A percentile compares a stretch with the other conserved stretches of the same genome.
Evolutionary conservation across 345 rosid genomes (phyloP).

Genomic region (Kandelia obovata): DNA sequence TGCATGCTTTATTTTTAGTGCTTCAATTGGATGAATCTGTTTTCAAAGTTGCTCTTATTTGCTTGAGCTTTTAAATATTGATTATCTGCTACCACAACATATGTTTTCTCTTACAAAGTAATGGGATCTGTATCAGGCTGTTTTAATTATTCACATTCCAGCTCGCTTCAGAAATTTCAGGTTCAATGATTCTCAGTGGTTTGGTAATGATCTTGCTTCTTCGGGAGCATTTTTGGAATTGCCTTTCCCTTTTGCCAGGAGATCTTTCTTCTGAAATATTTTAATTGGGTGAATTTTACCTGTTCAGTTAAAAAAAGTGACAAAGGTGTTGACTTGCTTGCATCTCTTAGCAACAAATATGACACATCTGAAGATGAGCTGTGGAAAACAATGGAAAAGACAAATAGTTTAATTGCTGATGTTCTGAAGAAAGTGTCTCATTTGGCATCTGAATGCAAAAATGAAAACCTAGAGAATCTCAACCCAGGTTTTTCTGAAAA

Average conservation of each 20-base stretch:
- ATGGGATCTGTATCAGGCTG: slow-evolving; percentile 54
- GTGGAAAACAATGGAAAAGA: slow-evolving; percentile 60
- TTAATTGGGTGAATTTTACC: slow-evolving; percentile 6
- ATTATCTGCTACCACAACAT: background rate
- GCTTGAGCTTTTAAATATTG: background rate
- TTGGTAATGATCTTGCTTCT: slow-evolving; percentile 52
- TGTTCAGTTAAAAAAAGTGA: slow-evolving; percentile 67
- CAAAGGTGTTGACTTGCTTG: slow-evolving; percentile 74
- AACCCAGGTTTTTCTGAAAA: slow-evolving; percentile 44
- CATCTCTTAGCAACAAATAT: slow-evolving; percentile 74
- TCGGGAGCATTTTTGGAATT: background rate
- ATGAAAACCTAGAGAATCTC: slow-evolving; percentile 60
- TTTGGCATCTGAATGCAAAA: slow-evolving; percentile 57
- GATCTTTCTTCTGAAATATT: background rate
- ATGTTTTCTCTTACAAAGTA: slow-evolving; percentile 12
- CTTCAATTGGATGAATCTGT: background rate
- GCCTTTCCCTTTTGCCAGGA: background rate
- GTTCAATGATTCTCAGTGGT: slow-evolving; percentile 49
- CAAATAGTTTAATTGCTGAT: slow-evolving; percentile 58
- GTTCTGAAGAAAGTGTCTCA: slow-evolving; percentile 59
- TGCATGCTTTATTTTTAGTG: background rate
- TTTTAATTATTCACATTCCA: slow-evolving; percentile 83
- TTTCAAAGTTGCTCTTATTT: background rate
- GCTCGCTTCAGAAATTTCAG: slow-evolving; percentile 67
- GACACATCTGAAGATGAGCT: slow-evolving; percentile 82